These are phyloP conservation scores for Lepidium didymum DNA, from an alignment of 345 rosid species.

Conservation along the genomic window DNA sequence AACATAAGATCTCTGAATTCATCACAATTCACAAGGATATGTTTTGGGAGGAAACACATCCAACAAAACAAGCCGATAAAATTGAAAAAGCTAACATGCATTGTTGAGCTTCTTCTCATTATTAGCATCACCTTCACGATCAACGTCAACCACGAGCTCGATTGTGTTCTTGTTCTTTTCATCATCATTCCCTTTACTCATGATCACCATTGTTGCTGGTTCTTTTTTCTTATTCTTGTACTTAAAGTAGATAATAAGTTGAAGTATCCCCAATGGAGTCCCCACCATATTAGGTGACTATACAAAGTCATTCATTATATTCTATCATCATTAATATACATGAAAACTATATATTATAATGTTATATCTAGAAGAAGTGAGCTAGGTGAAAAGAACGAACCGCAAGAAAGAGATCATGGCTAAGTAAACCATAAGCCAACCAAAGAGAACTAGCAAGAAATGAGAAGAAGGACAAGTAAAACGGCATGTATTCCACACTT, in stretches of 20 bases:
- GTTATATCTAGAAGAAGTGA: neutral
- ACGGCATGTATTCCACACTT: conserved; percentile 94
- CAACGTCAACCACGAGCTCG: conserved; percentile 24
- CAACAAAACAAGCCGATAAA: neutral
- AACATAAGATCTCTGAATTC: neutral
- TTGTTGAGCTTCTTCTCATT: conserved; percentile 22
- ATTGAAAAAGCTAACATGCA: conserved; percentile 8
- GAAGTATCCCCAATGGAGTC: conserved; percentile 61
- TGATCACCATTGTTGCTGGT: conserved; percentile 17
- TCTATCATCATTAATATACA: neutral
- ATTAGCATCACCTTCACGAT: conserved; percentile 7
- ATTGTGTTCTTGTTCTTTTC: conserved; percentile 25
- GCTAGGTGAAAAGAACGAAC: conserved; percentile 30
- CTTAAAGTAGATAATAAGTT: conserved; percentile 52
- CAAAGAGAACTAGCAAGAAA: conserved; percentile 63
- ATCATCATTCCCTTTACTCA: conserved; percentile 37
- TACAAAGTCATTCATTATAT: neutral
- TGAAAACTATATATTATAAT: neutral
- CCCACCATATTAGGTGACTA: conserved; percentile 77
- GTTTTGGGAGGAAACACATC: neutral
- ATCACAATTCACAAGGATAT: neutral
- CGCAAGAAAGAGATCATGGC: conserved; percentile 74
- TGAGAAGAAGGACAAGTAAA: conserved; percentile 74
- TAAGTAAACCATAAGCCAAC: conserved; percentile 67
- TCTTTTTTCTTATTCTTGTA: conserved; percentile 55